Evolutionary conservation across 2,329 filamentous ascomycete genomes (phyloP).

Genomic region (Clonostachys sp.): DNA sequence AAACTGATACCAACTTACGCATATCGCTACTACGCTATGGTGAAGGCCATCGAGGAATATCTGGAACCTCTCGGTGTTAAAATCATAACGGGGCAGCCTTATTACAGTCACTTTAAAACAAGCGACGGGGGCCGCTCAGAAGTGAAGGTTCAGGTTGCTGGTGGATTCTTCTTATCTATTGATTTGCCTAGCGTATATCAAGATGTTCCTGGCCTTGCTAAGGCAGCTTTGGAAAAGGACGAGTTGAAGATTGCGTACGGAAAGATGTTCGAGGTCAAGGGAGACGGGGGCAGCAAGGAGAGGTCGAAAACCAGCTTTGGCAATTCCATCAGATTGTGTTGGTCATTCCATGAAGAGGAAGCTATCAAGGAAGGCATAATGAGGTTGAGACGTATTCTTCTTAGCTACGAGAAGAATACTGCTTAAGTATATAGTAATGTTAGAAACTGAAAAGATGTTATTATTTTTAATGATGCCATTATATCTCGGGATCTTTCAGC

Average conservation of each 20-base stretch:
- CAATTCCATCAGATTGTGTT: constrained; percentile 46
- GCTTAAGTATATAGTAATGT: not conserved
- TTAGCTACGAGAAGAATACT: constrained; percentile 3
- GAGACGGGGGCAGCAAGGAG: constrained; percentile 20
- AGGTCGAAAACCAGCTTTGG: constrained; percentile 30
- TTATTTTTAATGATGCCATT: too few species aligned
- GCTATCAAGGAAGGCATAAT: constrained; percentile 49
- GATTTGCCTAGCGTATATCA: constrained; percentile 21
- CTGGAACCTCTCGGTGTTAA: constrained; percentile 10
- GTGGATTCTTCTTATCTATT: constrained; percentile 61
- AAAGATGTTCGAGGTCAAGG: constrained; percentile 44
- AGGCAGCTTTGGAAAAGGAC: constrained; percentile 42
- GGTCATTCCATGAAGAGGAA: constrained; percentile 51
- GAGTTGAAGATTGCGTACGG: constrained; percentile 52
- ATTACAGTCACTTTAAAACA: not conserved
- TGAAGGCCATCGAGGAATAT: constrained; percentile 6
- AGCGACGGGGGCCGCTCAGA: not conserved
- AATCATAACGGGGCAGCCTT: constrained; percentile 6
- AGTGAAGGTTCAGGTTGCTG: constrained; percentile 31
- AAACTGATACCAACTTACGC: constrained; percentile 10
- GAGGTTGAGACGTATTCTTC: constrained; percentile 28
- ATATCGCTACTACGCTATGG: constrained; percentile 8
- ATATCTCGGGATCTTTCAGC: too few species aligned
- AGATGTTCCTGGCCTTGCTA: constrained; percentile 36
- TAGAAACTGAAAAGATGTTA: not conserved